Percentiles rank a stretch among this genome's conserved stretches.
Conservation (phyloP, 202 grass and related monocot species). For the Tripidium arundinaceum region DNA sequence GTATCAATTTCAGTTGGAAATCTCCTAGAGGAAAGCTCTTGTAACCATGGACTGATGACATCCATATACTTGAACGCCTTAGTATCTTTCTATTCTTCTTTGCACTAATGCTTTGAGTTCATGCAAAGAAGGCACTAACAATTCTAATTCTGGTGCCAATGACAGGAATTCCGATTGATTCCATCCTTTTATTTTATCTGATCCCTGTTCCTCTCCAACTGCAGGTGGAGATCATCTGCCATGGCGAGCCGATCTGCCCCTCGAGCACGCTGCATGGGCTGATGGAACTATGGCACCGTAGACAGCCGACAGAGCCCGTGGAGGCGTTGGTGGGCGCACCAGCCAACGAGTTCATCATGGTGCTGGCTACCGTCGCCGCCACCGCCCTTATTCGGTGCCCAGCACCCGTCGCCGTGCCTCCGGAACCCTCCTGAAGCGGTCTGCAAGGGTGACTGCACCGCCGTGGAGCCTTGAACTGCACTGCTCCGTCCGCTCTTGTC, state of each 20-base stretch:
- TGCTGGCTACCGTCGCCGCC: slow-evolving; percentile 61
- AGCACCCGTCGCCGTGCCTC: background rate
- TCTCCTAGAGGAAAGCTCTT: background rate
- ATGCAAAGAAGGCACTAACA: background rate
- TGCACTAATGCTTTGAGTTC: background rate
- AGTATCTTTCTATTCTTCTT: background rate
- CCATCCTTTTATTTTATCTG: background rate
- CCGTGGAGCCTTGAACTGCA: background rate
- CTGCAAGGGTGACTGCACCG: background rate
- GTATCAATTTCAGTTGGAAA: background rate
- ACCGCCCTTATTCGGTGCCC: background rate
- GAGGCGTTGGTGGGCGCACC: slow-evolving; percentile 36
- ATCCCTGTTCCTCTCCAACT: background rate
- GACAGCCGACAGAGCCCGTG: slow-evolving; percentile 23
- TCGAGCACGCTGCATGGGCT: slow-evolving; percentile 46
- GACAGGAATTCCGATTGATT: background rate
- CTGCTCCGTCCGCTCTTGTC: background rate
- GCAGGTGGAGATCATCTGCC: slow-evolving; percentile 74
- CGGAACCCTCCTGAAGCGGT: background rate
- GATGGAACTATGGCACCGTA: slow-evolving; percentile 53
- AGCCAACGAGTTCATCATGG: slow-evolving; percentile 78
- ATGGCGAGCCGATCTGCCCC: slow-evolving; percentile 47
- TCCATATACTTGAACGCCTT: background rate
- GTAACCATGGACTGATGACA: background rate
- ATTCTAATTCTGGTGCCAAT: background rate